Base-by-base conservation (phyloP, 495 filamentous ascomycete genomes). In the Bombardia bombarda region DNA sequence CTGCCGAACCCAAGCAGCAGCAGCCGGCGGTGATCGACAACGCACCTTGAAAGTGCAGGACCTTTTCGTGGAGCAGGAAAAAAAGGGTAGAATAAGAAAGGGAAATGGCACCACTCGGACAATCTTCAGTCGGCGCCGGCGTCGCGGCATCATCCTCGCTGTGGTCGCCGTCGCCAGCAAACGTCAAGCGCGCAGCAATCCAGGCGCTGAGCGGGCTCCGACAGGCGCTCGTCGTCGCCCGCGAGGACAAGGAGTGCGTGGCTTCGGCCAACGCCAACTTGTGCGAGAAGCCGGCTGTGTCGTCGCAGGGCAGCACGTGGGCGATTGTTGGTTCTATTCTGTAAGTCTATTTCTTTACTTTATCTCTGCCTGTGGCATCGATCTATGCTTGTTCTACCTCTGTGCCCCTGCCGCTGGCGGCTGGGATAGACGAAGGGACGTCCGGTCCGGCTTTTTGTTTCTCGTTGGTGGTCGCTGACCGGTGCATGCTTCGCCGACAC, bases 231-330 rank as follows among this genome's bases (percentile, higher is more conserved):
- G 49, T 58, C 18, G 4, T 46, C 40, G 18, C n/a, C 7, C 56
- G 56, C 17, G 50, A 43, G 4, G 49, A 55, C 18, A 20, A 49
- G 23, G 10, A 12, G 13, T 51, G 49, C 33, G 23, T 12, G 13
- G 36, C 45, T 2, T 45, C 42, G 21, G 36, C 43, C n/a, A 43
- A 20, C 10, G 34, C 46, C 20, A 37, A 58, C 25, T 40, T 55
- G 1, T 61, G 57, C 55, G 55, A 61, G 28, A 61, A 56, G 47
- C 52, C 57, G n/a, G 38, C 32, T 8, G 35, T 45, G 3, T 51
- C 57, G 32, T n/a, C n/a, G n/a, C n/a, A n/a, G n/a, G n/a, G n/a
- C n/a, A 19, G 41, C 10, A 61, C 55, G 0, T 58, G 55, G 50
- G 47, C 51, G 21, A 37, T 58, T n/a, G 46, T 61, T 4, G 57